Percentiles rank a stretch among this genome's conserved stretches.
Evolutionary conservation across 352 stramenopile species (phyloP).

Genomic region (Phytophthora nicotianae): DNA sequence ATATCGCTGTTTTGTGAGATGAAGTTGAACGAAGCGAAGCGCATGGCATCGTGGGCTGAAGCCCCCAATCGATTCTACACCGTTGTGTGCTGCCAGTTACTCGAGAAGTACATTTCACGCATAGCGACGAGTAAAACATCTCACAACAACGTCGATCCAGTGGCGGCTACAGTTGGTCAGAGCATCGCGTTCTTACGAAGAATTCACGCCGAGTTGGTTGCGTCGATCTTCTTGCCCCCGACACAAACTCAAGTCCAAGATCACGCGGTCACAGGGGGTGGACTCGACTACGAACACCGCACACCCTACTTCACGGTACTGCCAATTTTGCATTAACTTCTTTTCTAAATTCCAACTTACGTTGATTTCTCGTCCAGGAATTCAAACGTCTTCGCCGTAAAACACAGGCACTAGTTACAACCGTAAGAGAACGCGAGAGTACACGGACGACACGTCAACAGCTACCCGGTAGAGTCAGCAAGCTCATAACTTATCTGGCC

Average conservation of each 20-base stretch:
- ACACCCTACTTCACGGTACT: conserved; percentile 67
- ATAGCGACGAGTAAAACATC: conserved; percentile 20
- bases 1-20: conserved; percentile 79
- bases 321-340: not conserved
- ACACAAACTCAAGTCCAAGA: conserved; percentile 26
- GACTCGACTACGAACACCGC: conserved; percentile 40
- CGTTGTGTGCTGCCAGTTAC: conserved; percentile 70
- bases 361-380: conserved; percentile 42
- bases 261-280: conserved; percentile 7
- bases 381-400: conserved; percentile 61
- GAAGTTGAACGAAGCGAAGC: conserved; percentile 79
- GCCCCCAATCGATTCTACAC: conserved; percentile 76
- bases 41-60: conserved; percentile 77
- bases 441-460: conserved; percentile 44
- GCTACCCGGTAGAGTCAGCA: conserved; percentile 50
- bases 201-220: conserved; percentile 55
- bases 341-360: not conserved
- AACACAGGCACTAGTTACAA: conserved; percentile 53
- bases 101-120: conserved; percentile 64
- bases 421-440: conserved; percentile 58
- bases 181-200: conserved; percentile 56
- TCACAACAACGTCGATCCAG: conserved; percentile 13
- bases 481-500: conserved; percentile 34
- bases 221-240: conserved; percentile 57
- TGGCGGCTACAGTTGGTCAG: conserved; percentile 29